phyloP scores from a whole-genome alignment of 805 yeast genomes.

The Suhomyces tanzawaensis region DNA sequence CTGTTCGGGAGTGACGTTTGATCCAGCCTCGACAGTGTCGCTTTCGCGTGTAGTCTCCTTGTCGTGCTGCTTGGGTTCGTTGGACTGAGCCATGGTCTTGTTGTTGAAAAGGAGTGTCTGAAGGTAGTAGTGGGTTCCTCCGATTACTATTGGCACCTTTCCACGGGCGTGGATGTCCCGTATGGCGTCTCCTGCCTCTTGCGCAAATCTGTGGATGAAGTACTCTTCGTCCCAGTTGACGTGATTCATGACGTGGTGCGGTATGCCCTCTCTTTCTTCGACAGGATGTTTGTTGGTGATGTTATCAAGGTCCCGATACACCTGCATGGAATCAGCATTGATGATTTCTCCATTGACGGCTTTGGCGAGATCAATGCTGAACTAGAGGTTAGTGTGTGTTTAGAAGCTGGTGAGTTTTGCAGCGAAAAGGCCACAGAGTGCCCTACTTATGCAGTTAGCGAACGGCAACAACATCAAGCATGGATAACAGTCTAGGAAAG shows the following conservation, averaged over 20 bases:
- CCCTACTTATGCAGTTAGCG: too few species aligned
- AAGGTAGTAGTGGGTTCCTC: constrained; percentile 94
- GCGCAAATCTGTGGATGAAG: constrained; percentile 71
- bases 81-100: constrained; percentile 44
- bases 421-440: too few species aligned
- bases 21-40: not conserved
- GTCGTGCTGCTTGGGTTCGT: not conserved
- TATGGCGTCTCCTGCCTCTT: constrained; percentile 65
- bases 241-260: constrained; percentile 88
- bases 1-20: constrained; percentile 28
- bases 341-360: constrained; percentile 82
- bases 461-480: too few species aligned
- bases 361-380: constrained; percentile 75
- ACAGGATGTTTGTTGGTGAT: constrained; percentile 93
- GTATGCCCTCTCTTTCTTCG: constrained; percentile 66
- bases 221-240: constrained; percentile 79
- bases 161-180: constrained; percentile 63
- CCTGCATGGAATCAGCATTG: constrained; percentile 97
- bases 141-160: constrained; percentile 83
- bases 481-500: too few species aligned
- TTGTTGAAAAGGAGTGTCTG: constrained; percentile 75
- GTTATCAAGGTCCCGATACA: constrained; percentile 67
- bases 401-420: too few species aligned
- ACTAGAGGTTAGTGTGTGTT: too few species aligned
- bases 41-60: not conserved